A percentile compares a stretch with the other conserved stretches of the same genome.
phyloP scores from a whole-genome alignment of 1,139 yeast species.

The Zygosaccharomyces sapae region DNA sequence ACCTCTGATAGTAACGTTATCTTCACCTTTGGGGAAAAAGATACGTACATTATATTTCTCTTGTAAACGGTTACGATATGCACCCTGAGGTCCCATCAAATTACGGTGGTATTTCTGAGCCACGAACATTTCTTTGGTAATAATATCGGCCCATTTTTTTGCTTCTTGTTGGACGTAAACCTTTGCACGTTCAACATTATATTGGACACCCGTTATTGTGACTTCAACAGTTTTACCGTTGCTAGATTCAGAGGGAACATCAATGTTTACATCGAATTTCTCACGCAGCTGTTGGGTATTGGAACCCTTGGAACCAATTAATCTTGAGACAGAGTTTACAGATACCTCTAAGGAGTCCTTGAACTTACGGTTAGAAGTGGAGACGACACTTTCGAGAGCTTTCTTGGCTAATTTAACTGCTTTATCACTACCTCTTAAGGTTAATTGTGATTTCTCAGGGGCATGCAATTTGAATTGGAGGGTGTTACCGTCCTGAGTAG shows the following conservation, averaged over 20 bases:
- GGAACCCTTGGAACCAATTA: constrained; percentile 87
- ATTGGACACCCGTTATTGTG: constrained; percentile 68
- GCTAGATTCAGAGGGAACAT: constrained; percentile 46
- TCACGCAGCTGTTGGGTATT: constrained; percentile 65
- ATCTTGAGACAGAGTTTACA: constrained; percentile 60
- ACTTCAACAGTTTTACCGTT: constrained; percentile 52
- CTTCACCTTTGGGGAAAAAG: constrained; percentile 61
- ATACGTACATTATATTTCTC: constrained; percentile 83
- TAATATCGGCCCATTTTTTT: constrained; percentile 82
- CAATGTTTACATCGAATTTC: constrained; percentile 76
- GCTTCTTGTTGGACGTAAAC: constrained; percentile 53
- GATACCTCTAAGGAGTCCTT: constrained; percentile 57
- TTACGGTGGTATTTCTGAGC: constrained; percentile 78
- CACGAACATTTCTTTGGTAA: constrained; percentile 56
- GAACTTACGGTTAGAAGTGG: constrained; percentile 26
- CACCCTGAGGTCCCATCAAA: constrained; percentile 80
- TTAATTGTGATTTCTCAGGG: constrained; percentile 30
- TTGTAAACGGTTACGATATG: constrained; percentile 78
- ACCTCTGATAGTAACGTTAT: constrained; percentile 79
- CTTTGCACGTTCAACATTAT: constrained; percentile 74
- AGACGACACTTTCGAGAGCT: constrained; percentile 27
- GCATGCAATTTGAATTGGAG: constrained; percentile 39
- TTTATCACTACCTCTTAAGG: constrained; percentile 35
- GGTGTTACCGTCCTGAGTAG: constrained; percentile 46
- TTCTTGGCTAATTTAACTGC: constrained; percentile 30